Percentiles rank a stretch among this genome's conserved stretches.
Evolutionary conservation across 441 rosid genomes (phyloP).

Genomic region (Corymbia calophylla): DNA sequence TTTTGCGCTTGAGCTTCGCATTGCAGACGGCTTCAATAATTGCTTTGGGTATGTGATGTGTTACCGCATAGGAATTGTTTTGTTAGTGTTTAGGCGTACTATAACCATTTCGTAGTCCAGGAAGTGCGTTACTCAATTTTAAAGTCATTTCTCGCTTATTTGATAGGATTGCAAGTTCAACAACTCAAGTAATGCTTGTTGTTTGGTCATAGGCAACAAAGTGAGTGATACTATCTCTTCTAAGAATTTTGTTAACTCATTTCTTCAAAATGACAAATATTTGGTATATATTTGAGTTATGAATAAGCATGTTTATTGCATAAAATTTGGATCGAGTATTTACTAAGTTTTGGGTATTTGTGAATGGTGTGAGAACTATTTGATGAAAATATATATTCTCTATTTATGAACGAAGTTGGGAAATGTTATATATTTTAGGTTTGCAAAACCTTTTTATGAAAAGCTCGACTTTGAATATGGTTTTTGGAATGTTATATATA

Average conservation of each 20-base stretch:
- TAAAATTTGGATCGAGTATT: background rate
- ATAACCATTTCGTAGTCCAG: background rate
- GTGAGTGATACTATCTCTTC: background rate
- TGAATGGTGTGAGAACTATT: background rate
- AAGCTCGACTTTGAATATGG: too few species aligned
- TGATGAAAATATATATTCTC: too few species aligned
- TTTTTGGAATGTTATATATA: too few species aligned
- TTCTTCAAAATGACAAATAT: background rate
- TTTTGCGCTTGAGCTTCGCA: too few species aligned
- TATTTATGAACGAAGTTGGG: too few species aligned
- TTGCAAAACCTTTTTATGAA: too few species aligned
- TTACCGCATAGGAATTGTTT: rapidly evolving
- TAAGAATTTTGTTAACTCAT: background rate
- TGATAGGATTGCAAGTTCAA: background rate
- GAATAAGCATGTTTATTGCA: background rate
- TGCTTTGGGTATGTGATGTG: rapidly evolving
- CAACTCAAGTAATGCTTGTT: background rate
- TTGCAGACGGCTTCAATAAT: background rate
- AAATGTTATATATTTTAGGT: too few species aligned
- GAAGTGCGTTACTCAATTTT: background rate
- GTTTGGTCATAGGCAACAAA: background rate
- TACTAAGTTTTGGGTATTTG: background rate
- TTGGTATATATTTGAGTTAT: background rate
- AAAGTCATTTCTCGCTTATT: background rate
- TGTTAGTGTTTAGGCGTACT: too few species aligned